Evolutionary conservation across 768 basidiomycete species (phyloP).

Genomic region (Pulveroboletus frians): DNA sequence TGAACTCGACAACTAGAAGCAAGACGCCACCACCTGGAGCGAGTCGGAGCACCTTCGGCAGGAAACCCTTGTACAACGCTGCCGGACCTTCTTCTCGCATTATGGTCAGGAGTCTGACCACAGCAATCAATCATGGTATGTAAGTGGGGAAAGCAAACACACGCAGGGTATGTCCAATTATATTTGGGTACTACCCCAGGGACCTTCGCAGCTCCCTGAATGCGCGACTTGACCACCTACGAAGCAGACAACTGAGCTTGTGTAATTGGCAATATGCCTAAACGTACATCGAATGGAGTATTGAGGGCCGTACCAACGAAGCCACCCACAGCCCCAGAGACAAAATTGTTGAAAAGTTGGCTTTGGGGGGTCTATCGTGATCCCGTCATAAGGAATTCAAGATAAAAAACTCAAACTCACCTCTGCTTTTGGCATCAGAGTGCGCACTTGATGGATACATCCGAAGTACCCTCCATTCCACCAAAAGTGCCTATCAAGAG

Average conservation of each 20-base stretch:
- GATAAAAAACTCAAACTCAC: conserved; percentile 37
- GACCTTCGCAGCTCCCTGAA: conserved; percentile 66
- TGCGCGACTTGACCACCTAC: conserved; percentile 93
- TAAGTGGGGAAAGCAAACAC: conserved; percentile 8
- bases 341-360: conserved; percentile 84
- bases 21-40: conserved; percentile 95
- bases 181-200: conserved; percentile 81
- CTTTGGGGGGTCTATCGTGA: conserved; percentile 52
- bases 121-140: not conserved
- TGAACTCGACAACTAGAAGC: conserved; percentile 89
- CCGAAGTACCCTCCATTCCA: conserved; percentile 98
- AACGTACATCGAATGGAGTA: conserved; percentile 67
- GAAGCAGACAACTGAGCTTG: not conserved
- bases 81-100: conserved; percentile 81
- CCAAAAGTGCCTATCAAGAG: conserved; percentile 58
- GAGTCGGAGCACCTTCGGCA: conserved; percentile 90
- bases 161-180: conserved; percentile 93
- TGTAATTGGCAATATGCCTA: not conserved
- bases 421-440: conserved; percentile 78
- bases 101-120: conserved; percentile 57
- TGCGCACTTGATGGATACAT: conserved; percentile 80
- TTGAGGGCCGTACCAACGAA: conserved; percentile 86
- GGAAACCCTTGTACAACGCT: conserved; percentile 92
- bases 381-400: not conserved
- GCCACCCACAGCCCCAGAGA: conserved; percentile 87